Evolutionary conservation across 1,284 basidiomycete species (phyloP).

Genomic region (Ganoderma resinaceum): DNA sequence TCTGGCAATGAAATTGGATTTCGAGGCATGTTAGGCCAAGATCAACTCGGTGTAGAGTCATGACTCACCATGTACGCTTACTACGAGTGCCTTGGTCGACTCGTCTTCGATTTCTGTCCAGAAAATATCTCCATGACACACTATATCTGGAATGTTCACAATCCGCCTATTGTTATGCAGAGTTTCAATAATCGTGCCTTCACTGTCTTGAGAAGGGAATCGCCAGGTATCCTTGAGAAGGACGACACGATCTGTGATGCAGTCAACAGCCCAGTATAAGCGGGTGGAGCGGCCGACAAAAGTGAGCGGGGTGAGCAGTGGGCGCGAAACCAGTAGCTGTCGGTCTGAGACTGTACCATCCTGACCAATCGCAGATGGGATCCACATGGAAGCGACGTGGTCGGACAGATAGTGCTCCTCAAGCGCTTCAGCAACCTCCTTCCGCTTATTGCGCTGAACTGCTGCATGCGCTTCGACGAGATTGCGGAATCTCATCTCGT

Average conservation of each 20-base stretch:
- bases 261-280: constrained; percentile 16
- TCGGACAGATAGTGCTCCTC: not conserved
- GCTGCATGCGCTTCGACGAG: constrained; percentile 1
- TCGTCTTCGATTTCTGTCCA: not conserved
- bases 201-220: not conserved
- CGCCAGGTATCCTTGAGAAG: constrained; percentile 22
- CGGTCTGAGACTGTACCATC: not conserved
- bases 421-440: not conserved
- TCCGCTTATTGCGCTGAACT: not conserved
- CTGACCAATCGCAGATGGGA: too few relatives aligned
- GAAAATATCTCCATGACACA: not conserved
- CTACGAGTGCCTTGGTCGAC: not conserved
- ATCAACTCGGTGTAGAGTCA: too few relatives aligned
- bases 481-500: not conserved
- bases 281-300: constrained; percentile 8
- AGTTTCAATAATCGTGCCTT: not conserved
- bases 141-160: not conserved
- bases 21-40: too few relatives aligned
- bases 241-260: not conserved
- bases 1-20: not conserved
- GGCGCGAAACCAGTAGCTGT: constrained; percentile 13
- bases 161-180: not conserved
- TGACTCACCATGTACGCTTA: not conserved
- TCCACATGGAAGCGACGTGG: constrained; percentile 5
- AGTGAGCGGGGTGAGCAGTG: constrained; percentile 1